Evolutionary conservation across 2,329 filamentous ascomycete genomes (phyloP), one percentile per base, ranked within the genome.

Genomic region (Monilinia aucupariae): DNA sequence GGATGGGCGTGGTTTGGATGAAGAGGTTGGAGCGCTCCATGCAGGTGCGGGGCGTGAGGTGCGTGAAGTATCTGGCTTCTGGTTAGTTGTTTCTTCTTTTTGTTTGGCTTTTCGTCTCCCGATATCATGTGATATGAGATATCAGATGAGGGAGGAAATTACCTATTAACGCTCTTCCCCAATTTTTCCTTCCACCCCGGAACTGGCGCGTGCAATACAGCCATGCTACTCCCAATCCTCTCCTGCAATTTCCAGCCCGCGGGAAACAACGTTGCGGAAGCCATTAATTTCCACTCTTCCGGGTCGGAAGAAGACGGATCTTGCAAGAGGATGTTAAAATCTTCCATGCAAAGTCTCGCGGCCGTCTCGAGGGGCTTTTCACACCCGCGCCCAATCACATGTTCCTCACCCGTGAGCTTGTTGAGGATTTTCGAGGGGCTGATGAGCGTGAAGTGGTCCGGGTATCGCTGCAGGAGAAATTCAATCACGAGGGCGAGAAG

Each of bases 201-300:
- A 3, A 83, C 78, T 1, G 78, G 76, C 4, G 71, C 72, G 62
- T 81, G 79, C 59, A 83, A 74, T 49, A 75, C 74, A 22, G 77
- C 76, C 64, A 83, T 76, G 2, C 77, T 78, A 68, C 75, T 79
- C 30, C 80, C 80, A 51, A 83, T 80, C 32, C 79, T 75, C 51
- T 78, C 74, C 47, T 77, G 71, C 15, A 82, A 74, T 27, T 76
- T 77, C 79, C 80, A 83, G 9, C 81, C 81, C 0, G 80, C 78
- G 1, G 81, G 81, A 66, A 82, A 82, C 6, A 82, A 72, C 17
- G 79, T 82, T 6, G 81, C 80, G 52, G 79, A 80, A 30, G 80
- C 81, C 61, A 76, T 75, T 34, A 83, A 69, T 60, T 78, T 78
- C 65, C 81, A 79, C 63, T 80, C 75, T 34, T 56, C 53, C 2